A percentile compares a stretch with the other conserved stretches of the same genome.
These are phyloP conservation scores for Gossypium lobatum DNA, from an alignment of 441 rosid species.

Conservation along the genomic window DNA sequence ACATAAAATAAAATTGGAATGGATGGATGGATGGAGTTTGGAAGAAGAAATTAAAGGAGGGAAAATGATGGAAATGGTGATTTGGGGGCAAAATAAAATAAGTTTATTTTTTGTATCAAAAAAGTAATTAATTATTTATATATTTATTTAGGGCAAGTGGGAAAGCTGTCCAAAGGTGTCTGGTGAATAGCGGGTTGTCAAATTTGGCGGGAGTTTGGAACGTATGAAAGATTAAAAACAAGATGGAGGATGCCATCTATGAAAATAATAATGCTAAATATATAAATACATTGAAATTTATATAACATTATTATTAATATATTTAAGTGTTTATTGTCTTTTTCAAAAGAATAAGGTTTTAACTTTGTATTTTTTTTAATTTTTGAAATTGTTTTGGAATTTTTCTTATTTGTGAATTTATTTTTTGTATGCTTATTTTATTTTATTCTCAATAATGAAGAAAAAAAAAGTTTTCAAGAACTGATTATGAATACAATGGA, in stretches of 20 bases:
- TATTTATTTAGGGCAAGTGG: background rate
- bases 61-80: background rate
- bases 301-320: no score
- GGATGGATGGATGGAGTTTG: background rate
- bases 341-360: no score
- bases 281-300: no score
- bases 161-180: background rate
- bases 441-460: no score
- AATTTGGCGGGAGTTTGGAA: conserved; percentile 21
- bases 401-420: no score
- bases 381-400: no score
- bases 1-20: background rate
- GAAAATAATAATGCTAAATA: background rate
- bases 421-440: no score
- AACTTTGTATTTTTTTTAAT: no score
- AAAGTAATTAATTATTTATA: background rate
- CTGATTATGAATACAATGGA: no score
- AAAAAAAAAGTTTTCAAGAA: no score
- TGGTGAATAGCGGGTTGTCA: background rate
- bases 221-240: background rate
- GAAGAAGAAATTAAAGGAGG: background rate
- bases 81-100: background rate
- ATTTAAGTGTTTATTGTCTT: no score
- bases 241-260: background rate
- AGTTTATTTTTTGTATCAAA: no score